phyloP scores from a whole-genome alignment of 2,329 filamentous ascomycete species.

The Talaromyces sp. region DNA sequence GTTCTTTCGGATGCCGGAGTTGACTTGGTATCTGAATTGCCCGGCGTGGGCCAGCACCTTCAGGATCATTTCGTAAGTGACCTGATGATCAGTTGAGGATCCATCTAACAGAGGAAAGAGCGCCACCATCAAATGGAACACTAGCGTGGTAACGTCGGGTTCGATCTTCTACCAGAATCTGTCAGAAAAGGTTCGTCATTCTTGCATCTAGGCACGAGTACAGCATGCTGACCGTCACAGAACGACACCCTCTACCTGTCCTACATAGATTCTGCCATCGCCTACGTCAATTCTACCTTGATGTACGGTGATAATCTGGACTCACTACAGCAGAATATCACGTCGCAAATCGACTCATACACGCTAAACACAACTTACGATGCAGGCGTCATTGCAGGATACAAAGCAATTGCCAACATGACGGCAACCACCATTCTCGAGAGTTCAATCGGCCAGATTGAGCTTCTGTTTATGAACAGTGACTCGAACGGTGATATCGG shows the following conservation, averaged over 20 bases:
- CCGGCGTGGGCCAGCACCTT: conserved; percentile 50
- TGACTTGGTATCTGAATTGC: conserved; percentile 43
- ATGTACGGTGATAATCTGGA: conserved; percentile 23
- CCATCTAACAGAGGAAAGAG: conserved; percentile 23
- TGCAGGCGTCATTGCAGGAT: conserved; percentile 25
- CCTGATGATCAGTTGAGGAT: neutral
- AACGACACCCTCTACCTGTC: conserved; percentile 26
- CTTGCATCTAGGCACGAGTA: neutral
- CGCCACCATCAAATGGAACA: conserved; percentile 29
- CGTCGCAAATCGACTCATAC: conserved; percentile 21
- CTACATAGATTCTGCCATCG: conserved; percentile 29
- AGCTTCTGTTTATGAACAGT: conserved; percentile 31
- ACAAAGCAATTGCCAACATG: conserved; percentile 29
- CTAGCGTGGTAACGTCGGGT: conserved; percentile 29
- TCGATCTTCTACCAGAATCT: conserved; percentile 28
- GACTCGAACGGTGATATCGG: conserved; percentile 27
- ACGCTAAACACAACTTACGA: conserved; percentile 27
- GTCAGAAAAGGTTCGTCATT: conserved; percentile 25
- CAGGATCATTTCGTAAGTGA: conserved; percentile 45
- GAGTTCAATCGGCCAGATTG: conserved; percentile 26
- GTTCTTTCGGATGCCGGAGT: conserved; percentile 45
- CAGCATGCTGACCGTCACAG: conserved; percentile 19
- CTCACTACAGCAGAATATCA: conserved; percentile 21
- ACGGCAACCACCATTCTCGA: conserved; percentile 26
- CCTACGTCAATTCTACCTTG: conserved; percentile 26